Base-by-base conservation (phyloP, 129 eudicot species). In the Saussurea involucrata region DNA sequence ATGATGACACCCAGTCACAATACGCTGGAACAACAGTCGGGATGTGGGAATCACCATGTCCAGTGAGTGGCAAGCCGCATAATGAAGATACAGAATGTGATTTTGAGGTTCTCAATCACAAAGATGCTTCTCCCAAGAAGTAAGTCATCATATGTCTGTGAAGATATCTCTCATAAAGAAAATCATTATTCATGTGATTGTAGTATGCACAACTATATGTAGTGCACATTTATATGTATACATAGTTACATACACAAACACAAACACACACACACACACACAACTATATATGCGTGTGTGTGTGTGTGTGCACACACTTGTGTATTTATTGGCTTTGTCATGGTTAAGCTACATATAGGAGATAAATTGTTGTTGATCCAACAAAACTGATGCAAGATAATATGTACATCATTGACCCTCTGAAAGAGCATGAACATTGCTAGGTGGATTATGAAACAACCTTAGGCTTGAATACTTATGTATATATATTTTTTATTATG, bases 31-130 rank as follows among this genome's bases (percentile, higher is more conserved):
- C 24, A 27, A 57, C 57, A 11, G 22, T 60, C 40, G 31, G 55
- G 55, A 12, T 73, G 68, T 73, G 68, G 77, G 77, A 31, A 1
- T 66, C 77, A 31, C 77, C 68, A 58, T 20, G 31, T 31, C 77
- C 57, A 6, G 20, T 21, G 33, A 31, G 44, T 55, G 29, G 66
- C 2, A 55, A 57, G n/a, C 53, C 25, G 5, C 40, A 72, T 0
- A 55, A 72, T 55, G 37, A 29, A 20, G 53, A 73, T 20, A 29
- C 12, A 11, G 8, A 55, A 0, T 55, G 22, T 29, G 7, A 28
- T 9, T 10, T 10, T 55, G 9, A 65, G 13, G 46, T 8, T 76
- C 24, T 17, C 8, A 44, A 3, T 66, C 49, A 42, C 10, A 20
- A 76, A 20, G 72, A 9, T 11, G 73, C 66, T 21, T 66, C 0